Base-by-base conservation (phyloP, 2,329 filamentous ascomycete species). In the Verticillium albo-atrum region DNA sequence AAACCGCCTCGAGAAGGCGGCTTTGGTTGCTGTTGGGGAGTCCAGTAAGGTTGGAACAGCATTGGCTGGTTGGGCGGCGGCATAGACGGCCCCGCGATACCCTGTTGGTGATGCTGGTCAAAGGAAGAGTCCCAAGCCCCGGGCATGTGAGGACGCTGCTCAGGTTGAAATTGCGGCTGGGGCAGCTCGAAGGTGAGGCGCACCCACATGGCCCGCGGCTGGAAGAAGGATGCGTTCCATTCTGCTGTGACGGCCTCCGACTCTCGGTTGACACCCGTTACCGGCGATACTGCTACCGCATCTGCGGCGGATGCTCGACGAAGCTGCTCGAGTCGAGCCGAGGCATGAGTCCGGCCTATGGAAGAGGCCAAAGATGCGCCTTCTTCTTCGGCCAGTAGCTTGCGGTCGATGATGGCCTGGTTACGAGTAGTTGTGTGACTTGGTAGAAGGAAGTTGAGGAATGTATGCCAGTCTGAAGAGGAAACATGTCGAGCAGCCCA, bases 191-290 rank as follows among this genome's bases (percentile, higher is more conserved):
- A 87, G 69, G 86, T 86, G 4, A 78, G 77, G 3, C 77, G 74
- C 63, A 87, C 86, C 83, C 84, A 87, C 64, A 85, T 79, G 53
- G 72, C 67, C 15, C 60, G n/a, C 14, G 81, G 82, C 1, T 65
- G 71, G 60, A 86, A 87, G 68, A 86, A 86, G 4, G 77, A 76
- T 2, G 76, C 73, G 62, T 86, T 87, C 83, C 84, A 86, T 64
- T 84, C 79, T 52, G 72, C 67, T 1, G 82, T 72, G 0, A 78
- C 79, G 1, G 71, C 69, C 35, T 26, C 28, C n/a, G 55, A 37
- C 23, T 57, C 55, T 17, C 28, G 55, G 30, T 23, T 52, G 9
- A 20, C 55, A n/a, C 30, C 28, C 9, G 26, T 10, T 6, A 10
- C 25, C 5, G 37, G 42, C 14, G 42, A 51, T 10, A 12, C 27